phyloP scores from a whole-genome alignment of 805 yeast species.

The Starmerella potacharoeniae region DNA sequence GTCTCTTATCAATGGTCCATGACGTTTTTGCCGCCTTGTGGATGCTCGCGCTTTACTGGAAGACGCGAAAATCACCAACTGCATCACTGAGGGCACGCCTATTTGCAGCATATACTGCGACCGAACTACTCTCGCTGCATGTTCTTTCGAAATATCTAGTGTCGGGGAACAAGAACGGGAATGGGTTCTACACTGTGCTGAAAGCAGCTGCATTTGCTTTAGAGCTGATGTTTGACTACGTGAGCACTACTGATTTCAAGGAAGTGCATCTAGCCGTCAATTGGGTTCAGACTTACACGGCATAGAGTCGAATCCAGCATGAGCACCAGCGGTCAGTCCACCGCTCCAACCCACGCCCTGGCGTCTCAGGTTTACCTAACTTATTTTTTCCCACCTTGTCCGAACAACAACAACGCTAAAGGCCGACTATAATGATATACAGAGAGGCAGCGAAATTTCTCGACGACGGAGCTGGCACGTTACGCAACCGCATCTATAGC shows the following conservation, averaged over 20 bases:
- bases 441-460: slow-evolving; percentile 22
- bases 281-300: slow-evolving; percentile 1
- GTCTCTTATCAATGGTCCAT: slow-evolving; percentile 15
- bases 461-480: slow-evolving; percentile 24
- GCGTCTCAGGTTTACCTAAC: background rate
- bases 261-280: background rate
- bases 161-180: slow-evolving; percentile 10
- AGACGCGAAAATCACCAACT: background rate
- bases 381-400: background rate
- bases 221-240: slow-evolving; percentile 6
- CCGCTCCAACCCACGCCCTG: background rate
- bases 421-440: slow-evolving; percentile 18
- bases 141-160: slow-evolving; percentile 10
- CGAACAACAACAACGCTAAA: background rate
- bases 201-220: slow-evolving; percentile 5
- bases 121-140: slow-evolving; percentile 10
- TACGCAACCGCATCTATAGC: slow-evolving; percentile 30
- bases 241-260: slow-evolving; percentile 7
- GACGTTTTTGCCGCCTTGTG: slow-evolving; percentile 10
- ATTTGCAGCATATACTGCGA: slow-evolving; percentile 2
- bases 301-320: background rate
- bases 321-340: background rate
- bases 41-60: slow-evolving; percentile 13
- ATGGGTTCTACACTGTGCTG: slow-evolving; percentile 4
- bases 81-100: background rate